Evolutionary conservation across 805 yeast genomes (phyloP).

Genomic region (Clavispora carvajalis): DNA sequence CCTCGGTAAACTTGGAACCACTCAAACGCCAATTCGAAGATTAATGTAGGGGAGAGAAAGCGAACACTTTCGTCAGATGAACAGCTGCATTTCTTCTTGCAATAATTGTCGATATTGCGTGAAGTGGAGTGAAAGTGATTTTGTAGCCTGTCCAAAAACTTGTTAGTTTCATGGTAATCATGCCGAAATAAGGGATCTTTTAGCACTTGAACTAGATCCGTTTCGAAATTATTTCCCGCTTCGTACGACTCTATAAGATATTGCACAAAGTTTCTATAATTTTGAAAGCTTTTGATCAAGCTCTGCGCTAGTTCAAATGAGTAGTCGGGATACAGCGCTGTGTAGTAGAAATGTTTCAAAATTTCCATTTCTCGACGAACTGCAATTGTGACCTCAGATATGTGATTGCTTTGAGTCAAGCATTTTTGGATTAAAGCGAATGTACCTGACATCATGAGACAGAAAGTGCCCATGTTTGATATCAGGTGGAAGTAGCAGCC

Average conservation of each 20-base stretch:
- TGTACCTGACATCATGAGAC: conserved; percentile 31
- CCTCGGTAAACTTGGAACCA: conserved; percentile 35
- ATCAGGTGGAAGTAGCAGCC: conserved; percentile 29
- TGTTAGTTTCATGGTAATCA: conserved; percentile 23
- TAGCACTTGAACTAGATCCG: conserved; percentile 4
- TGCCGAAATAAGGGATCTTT: conserved; percentile 12
- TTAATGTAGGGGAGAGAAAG: conserved; percentile 24
- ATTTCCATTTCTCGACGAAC: conserved; percentile 16
- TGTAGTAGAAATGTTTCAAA: conserved; percentile 19
- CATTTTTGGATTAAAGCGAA: conserved; percentile 25
- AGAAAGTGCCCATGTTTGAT: conserved; percentile 28
- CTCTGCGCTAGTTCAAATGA: conserved; percentile 24
- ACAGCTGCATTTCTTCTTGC: conserved; percentile 10
- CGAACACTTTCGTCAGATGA: conserved; percentile 16
- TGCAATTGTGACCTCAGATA: conserved; percentile 17
- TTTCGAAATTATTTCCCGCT: conserved; percentile 5
- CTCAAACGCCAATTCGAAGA: conserved; percentile 29
- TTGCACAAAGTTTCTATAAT: conserved; percentile 22
- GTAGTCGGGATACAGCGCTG: conserved; percentile 30
- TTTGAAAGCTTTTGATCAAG: conserved; percentile 19
- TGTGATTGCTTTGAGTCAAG: conserved; percentile 17
- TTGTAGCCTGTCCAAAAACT: conserved; percentile 23
- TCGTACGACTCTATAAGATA: conserved; percentile 5
- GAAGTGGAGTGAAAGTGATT: conserved; percentile 24
- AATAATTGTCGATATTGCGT: conserved; percentile 20